Percentiles rank a stretch among this genome's conserved stretches.
Conservation (phyloP, 345 rosid genomes). For the Schrenkiella parvula region DNA sequence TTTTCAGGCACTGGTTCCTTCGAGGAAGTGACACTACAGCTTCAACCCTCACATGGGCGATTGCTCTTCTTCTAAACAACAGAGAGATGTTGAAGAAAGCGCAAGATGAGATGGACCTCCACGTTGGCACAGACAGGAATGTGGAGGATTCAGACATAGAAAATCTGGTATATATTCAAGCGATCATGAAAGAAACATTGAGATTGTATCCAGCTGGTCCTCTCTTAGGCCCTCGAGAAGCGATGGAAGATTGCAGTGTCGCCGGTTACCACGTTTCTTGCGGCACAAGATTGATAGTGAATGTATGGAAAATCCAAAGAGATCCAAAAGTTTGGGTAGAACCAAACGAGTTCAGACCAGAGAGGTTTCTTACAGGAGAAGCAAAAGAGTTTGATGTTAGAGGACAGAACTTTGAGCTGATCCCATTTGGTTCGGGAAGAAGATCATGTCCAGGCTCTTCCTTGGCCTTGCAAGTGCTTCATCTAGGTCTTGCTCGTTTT, state of each 20-base stretch:
- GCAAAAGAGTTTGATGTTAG: constrained; percentile 27
- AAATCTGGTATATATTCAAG: constrained; percentile 48
- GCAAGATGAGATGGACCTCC: constrained; percentile 46
- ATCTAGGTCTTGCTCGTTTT: constrained; percentile 39
- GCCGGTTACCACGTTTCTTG: constrained; percentile 39
- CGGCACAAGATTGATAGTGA: constrained; percentile 49
- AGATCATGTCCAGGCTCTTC: constrained; percentile 49
- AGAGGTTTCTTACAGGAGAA: constrained; percentile 48
- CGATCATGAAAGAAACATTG: constrained; percentile 58
- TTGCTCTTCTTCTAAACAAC: constrained; percentile 56
- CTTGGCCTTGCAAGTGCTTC: constrained; percentile 38
- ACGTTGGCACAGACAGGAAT: constrained; percentile 42
- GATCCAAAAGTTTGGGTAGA: constrained; percentile 39
- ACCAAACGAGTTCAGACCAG: constrained; percentile 45
- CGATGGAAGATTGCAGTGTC: constrained; percentile 46
- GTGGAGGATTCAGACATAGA: constrained; percentile 51
- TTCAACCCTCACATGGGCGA: constrained; percentile 54
- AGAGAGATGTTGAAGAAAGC: constrained; percentile 38
- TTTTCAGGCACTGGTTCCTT: constrained; percentile 43
- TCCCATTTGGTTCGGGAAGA: constrained; percentile 52
- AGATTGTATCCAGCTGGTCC: constrained; percentile 60
- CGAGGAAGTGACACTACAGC: constrained; percentile 51
- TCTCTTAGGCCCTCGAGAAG: constrained; percentile 47
- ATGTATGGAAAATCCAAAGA: constrained; percentile 52
- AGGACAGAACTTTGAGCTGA: constrained; percentile 44